Percentiles rank a stretch among this genome's conserved stretches.
Evolutionary conservation across 805 yeast genomes (phyloP).

Genomic region (Pichia sporocuriosa): DNA sequence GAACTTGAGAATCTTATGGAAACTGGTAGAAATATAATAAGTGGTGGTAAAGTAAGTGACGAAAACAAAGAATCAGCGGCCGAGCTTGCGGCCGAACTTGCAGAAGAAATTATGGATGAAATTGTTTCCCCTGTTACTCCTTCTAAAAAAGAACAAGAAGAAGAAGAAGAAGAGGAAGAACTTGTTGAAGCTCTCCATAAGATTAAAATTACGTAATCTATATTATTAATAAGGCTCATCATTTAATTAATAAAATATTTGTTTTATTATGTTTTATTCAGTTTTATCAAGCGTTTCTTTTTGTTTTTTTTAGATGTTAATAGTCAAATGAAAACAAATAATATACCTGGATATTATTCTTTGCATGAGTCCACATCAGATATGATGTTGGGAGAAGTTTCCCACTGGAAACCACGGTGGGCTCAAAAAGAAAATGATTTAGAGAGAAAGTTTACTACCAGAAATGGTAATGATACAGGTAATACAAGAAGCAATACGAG

Average conservation of each 20-base stretch:
- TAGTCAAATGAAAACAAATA: not conserved
- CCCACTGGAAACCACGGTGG: conserved; percentile 7
- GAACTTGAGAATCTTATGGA: conserved; percentile 41
- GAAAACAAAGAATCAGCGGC: not conserved
- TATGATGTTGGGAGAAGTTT: not conserved
- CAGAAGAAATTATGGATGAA: not conserved
- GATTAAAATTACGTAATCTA: conserved; percentile 3
- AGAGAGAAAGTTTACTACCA: not conserved
- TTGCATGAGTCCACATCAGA: conserved; percentile 1
- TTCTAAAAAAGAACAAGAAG: not conserved
- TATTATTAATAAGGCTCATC: not conserved
- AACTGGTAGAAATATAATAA: conserved; percentile 17
- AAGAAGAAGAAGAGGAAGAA: conserved; percentile 6
- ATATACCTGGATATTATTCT: conserved; percentile 4
- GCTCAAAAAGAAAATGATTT: not conserved
- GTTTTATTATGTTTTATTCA: no score
- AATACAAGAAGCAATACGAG: not conserved
- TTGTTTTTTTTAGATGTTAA: not conserved
- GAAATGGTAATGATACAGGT: not conserved
- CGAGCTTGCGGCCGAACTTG: conserved; percentile 11
- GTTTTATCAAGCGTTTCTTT: no score
- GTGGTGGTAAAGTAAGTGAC: not conserved
- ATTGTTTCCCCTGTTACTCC: not conserved
- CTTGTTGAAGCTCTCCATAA: conserved; percentile 11
- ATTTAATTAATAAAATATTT: no score